Evolutionary conservation across 768 basidiomycete species (phyloP).

Genomic region (Kondoa subrosea): DNA sequence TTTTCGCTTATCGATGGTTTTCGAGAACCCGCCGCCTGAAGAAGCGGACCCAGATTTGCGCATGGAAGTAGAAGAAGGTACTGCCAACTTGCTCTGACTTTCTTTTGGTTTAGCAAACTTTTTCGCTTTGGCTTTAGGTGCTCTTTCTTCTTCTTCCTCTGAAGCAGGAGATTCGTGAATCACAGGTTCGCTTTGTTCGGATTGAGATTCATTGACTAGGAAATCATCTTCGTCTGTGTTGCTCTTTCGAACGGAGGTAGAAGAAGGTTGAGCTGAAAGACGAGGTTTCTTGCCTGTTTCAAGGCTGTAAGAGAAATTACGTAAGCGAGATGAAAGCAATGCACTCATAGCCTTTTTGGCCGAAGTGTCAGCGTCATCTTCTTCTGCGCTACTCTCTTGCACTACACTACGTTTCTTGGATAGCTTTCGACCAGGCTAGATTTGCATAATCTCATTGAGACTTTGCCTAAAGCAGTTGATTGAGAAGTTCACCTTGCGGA

Average conservation of each 20-base stretch:
- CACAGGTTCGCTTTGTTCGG: neutral
- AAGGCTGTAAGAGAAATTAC: neutral
- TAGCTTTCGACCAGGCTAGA: neutral
- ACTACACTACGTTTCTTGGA: constrained; percentile 1
- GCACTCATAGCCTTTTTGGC: neutral
- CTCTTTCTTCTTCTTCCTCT: constrained; percentile 10
- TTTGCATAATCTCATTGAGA: neutral
- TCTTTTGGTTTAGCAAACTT: neutral
- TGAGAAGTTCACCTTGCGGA: neutral
- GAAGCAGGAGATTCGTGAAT: neutral
- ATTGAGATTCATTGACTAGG: neutral
- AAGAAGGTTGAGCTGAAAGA: constrained; percentile 5
- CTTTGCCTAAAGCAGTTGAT: neutral
- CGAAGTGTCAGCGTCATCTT: neutral
- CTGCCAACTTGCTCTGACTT: constrained; percentile 6
- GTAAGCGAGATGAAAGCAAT: neutral
- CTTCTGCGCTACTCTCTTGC: neutral
- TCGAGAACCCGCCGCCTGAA: neutral
- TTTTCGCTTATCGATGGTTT: neutral
- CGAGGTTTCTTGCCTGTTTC: constrained; percentile 6
- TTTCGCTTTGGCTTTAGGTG: constrained; percentile 17
- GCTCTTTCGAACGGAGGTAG: constrained; percentile 6
- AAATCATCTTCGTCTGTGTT: constrained; percentile 5
- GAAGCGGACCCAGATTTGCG: neutral
- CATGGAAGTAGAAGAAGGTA: neutral